Conservation (phyloP, 805 yeast species). For the Pichia ethanolica region DNA sequence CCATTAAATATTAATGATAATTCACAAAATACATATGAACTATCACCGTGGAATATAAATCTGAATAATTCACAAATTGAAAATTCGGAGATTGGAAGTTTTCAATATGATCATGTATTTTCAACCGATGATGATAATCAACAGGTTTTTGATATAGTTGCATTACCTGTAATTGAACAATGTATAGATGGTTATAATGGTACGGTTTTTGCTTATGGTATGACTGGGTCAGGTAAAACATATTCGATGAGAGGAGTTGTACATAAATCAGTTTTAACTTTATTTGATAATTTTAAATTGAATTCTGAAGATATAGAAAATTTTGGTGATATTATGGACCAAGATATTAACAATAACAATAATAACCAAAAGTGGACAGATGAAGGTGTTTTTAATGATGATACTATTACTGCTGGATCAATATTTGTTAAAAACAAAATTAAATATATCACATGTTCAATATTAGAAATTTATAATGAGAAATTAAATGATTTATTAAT, state of each 20-base stretch:
- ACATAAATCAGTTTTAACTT: conserved; percentile 52
- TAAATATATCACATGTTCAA: conserved; percentile 53
- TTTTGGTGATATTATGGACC: conserved; percentile 7
- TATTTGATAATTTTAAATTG: conserved; percentile 39
- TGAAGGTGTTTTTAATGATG: conserved; percentile 20
- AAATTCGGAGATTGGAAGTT: conserved; percentile 54
- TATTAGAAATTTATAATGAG: conserved; percentile 84
- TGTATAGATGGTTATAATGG: conserved; percentile 74
- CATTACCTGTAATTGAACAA: conserved; percentile 43
- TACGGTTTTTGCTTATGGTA: conserved; percentile 89
- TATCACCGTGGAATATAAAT: conserved; percentile 35
- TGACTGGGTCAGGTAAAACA: conserved; percentile 92
- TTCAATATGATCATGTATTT: conserved; percentile 74
- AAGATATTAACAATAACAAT: not conserved
- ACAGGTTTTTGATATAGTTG: conserved; percentile 54
- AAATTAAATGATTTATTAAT: conserved; percentile 68
- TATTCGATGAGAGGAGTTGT: conserved; percentile 82
- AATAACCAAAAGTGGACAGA: not conserved
- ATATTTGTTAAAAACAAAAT: not conserved
- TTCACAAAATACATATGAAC: not conserved
- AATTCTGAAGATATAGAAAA: not conserved
- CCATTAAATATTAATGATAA: conserved; percentile 35
- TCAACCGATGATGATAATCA: conserved; percentile 45
- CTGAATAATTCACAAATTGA: conserved; percentile 37
- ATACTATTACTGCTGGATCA: not conserved